Conservation (phyloP, 106 monocot genomes). For the Posidonia australis region DNA sequence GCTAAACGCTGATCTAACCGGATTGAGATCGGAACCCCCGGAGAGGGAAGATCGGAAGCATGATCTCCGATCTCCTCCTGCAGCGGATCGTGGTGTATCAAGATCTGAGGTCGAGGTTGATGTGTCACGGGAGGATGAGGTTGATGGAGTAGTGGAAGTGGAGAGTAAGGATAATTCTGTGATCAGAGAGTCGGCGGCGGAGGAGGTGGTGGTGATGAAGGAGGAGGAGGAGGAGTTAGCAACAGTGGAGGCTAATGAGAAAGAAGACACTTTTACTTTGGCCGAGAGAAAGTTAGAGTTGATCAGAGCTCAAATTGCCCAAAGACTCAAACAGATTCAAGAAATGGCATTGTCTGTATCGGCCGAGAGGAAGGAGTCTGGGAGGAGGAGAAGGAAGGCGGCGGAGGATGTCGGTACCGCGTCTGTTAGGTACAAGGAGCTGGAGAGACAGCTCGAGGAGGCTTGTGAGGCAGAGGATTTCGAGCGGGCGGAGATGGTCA, state of each 20-base stretch:
- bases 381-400: conserved; percentile 38
- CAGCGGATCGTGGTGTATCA: neutral
- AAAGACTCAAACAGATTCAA: conserved; percentile 28
- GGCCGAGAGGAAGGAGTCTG: conserved; percentile 52
- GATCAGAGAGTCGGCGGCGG: neutral
- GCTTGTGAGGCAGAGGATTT: conserved; percentile 89
- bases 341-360: conserved; percentile 28
- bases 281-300: conserved; percentile 38
- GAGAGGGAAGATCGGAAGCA: neutral
- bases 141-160: neutral
- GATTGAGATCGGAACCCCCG: neutral
- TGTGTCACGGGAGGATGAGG: conserved; percentile 7
- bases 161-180: neutral
- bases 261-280: conserved; percentile 13
- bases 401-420: conserved; percentile 35
- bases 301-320: conserved; percentile 39
- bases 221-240: neutral
- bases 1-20: too few species aligned
- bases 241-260: neutral
- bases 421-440: conserved; percentile 23
- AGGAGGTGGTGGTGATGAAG: neutral
- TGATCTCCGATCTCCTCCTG: neutral
- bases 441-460: conserved; percentile 78
- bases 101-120: too few species aligned
- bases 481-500: conserved; percentile 77